Percentiles rank a stretch among this genome's conserved stretches.
Evolutionary conservation across 257 asterid species (phyloP).

Genomic region (Avicennia marina): DNA sequence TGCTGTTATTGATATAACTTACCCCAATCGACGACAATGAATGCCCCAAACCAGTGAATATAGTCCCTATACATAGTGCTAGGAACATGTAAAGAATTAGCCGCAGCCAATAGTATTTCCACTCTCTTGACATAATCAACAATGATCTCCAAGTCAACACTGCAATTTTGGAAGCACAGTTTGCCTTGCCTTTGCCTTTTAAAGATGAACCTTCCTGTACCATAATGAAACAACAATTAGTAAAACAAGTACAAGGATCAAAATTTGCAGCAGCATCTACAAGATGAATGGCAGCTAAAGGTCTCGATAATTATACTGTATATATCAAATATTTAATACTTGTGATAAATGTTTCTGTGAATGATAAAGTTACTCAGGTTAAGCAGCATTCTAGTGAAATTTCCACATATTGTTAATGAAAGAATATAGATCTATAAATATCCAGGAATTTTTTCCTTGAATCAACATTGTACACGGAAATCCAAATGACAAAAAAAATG

Average conservation of each 20-base stretch:
- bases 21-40: slow-evolving; percentile 94
- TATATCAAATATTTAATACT: too few species aligned
- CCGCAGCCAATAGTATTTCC: slow-evolving; percentile 99
- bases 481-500: too few species aligned
- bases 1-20: slow-evolving; percentile 25
- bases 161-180: slow-evolving; percentile 51
- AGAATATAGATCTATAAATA: too few species aligned
- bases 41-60: slow-evolving; percentile 92
- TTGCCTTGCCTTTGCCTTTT: slow-evolving; percentile 85
- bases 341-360: too few species aligned
- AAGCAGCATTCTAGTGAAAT: too few species aligned
- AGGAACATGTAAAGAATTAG: slow-evolving; percentile 73
- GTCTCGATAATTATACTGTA: too few species aligned
- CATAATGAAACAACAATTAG: slow-evolving; percentile 16
- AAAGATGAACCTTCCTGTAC: slow-evolving; percentile 83
- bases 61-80: slow-evolving; percentile 72
- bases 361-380: too few species aligned
- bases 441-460: too few species aligned
- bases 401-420: too few species aligned
- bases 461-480: too few species aligned
- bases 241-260: slow-evolving; percentile 5
- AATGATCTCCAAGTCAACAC: slow-evolving; percentile 95
- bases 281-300: too few species aligned
- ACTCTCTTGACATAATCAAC: slow-evolving; percentile 97
- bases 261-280: too few species aligned